Evolutionary conservation across 1,139 yeast genomes (phyloP).

Genomic region (Blastobotrys malaysiensis): DNA sequence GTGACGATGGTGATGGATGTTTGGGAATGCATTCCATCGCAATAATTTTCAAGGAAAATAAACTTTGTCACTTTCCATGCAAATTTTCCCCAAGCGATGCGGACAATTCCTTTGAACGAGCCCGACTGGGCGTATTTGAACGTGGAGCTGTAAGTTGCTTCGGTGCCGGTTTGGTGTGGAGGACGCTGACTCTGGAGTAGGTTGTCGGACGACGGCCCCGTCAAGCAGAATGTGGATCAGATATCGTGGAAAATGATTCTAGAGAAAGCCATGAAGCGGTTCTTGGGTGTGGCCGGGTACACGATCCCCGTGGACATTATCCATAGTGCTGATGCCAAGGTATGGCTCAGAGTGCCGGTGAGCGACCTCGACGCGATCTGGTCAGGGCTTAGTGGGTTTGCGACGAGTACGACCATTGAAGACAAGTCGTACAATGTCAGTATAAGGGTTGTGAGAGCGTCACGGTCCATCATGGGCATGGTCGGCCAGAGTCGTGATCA

Average conservation of each 20-base stretch:
- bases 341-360: conserved; percentile 27
- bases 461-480: conserved; percentile 22
- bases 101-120: conserved; percentile 1
- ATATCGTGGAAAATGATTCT: conserved; percentile 42
- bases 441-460: conserved; percentile 25
- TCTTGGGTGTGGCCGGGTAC: conserved; percentile 41
- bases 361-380: conserved; percentile 23
- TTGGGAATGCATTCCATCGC: conserved; percentile 1
- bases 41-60: neutral
- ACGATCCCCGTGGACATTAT: conserved; percentile 41
- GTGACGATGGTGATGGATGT: neutral
- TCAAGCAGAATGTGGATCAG: conserved; percentile 30
- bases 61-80: neutral
- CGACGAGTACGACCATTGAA: conserved; percentile 4
- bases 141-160: conserved; percentile 32
- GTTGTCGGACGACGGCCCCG: conserved; percentile 11
- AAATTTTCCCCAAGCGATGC: neutral
- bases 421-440: conserved; percentile 16
- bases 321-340: conserved; percentile 20
- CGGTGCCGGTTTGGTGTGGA: neutral
- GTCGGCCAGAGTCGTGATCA: conserved; percentile 1
- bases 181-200: neutral
- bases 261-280: conserved; percentile 32
- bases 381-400: conserved; percentile 25
- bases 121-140: conserved; percentile 39